Base-by-base conservation (phyloP, 345 rosid genomes). In the Pugionium cornutum region DNA sequence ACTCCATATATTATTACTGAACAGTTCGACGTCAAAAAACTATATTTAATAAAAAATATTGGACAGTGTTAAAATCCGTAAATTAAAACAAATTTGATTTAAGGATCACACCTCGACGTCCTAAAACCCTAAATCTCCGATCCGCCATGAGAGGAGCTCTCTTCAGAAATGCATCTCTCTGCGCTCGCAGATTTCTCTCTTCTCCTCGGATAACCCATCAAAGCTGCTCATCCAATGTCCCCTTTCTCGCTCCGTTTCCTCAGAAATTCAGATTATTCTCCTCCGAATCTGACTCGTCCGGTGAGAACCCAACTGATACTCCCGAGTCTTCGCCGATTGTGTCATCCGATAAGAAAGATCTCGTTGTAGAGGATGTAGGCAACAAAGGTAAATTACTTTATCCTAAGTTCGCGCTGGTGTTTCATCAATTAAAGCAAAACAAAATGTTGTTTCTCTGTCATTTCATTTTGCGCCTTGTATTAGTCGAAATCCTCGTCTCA, bases 81-180 rank as follows among this genome's bases (percentile, higher is more conserved):
- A 62, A n/a, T 64, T 64, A 4, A 37, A 31, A 52, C 3, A 65
- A 35, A 27, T 41, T 42, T 11, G 43, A 5, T 25, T 65, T 2
- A 31, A 52, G 11, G 9, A 30, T 64, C 49, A 51, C 48, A 64
- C 33, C 53, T 41, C 41, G 5, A 47, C 57, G 58, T 27, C 60
- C 56, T 52, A 59, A 73, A 73, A 73, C 76, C 78, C 78, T 67
- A 63, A 75, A 75, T 68, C 75, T 36, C 44, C 7, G 60, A 64
- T 64, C 72, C 66, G 60, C 65, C 66, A 79, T 68, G 84, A 75
- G 64, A 72, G 58, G 77, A 58, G 78, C 78, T 61, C 58, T 69
- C 64, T 53, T 76, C 54, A 52, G 74, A 75, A 78, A 74, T 35
- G 43, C 64, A 30, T 70, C 77, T 53, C 61, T 58, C 36, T 69